phyloP scores from a whole-genome alignment of 2,329 filamentous ascomycete genomes.

The Pestalotiopsis sp. region DNA sequence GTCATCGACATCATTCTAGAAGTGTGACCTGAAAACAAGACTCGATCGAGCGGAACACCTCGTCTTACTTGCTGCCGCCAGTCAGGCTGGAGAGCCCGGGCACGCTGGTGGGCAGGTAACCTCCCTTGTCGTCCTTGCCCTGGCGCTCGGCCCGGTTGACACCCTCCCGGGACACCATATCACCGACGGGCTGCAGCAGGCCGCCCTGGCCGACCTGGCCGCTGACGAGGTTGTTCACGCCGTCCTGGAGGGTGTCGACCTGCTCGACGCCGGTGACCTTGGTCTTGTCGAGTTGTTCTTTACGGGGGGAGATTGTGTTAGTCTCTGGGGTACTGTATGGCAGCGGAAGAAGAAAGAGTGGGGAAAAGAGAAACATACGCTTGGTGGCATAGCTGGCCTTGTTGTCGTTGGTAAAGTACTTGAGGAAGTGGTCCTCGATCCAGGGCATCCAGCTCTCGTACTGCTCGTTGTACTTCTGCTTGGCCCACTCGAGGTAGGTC shows the following conservation, averaged over 20 bases:
- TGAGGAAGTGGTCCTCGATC: constrained; percentile 73
- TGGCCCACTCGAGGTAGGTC: constrained; percentile 56
- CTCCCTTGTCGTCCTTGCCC: constrained; percentile 64
- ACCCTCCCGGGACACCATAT: constrained; percentile 64
- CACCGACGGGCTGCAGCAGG: constrained; percentile 65
- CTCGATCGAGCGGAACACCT: neutral
- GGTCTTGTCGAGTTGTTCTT: constrained; percentile 68
- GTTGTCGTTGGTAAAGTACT: constrained; percentile 77
- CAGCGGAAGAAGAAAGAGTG: neutral
- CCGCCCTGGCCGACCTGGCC: constrained; percentile 71
- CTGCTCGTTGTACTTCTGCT: constrained; percentile 68
- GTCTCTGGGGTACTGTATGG: neutral
- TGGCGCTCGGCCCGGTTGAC: constrained; percentile 66
- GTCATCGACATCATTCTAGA: neutral
- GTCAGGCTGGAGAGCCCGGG: constrained; percentile 29
- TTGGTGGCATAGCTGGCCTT: constrained; percentile 73
- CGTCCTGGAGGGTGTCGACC: constrained; percentile 70
- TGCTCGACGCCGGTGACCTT: constrained; percentile 70
- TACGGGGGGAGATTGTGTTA: neutral
- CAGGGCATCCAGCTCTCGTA: constrained; percentile 79
- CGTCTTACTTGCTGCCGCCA: neutral
- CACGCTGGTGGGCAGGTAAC: constrained; percentile 38
- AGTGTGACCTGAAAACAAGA: neutral
- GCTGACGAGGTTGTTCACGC: constrained; percentile 62
- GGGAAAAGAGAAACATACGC: constrained; percentile 44